Evolutionary conservation across 129 eudicot species (phyloP).

Genomic region (Helianthus tuberosus): DNA sequence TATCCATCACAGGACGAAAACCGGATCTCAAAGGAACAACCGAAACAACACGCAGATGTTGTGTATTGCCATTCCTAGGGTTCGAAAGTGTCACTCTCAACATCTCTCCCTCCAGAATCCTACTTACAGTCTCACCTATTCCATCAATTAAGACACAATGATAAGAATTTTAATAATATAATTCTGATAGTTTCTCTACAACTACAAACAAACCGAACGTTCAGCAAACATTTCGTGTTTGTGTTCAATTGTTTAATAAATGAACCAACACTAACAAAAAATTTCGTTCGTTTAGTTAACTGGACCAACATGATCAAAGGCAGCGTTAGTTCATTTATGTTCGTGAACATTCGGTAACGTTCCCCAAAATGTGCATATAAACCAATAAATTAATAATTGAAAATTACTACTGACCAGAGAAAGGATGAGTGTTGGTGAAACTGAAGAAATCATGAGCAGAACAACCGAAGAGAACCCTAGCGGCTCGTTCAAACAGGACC

Average conservation of each 20-base stretch:
- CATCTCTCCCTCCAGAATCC: slow-evolving; percentile 89
- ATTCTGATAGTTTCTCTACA: too few relatives aligned
- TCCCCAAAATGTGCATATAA: too few relatives aligned
- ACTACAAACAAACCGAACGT: too few relatives aligned
- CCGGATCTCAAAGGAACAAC: slow-evolving; percentile 74
- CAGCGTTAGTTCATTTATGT: too few relatives aligned
- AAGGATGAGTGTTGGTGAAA: slow-evolving; percentile 74
- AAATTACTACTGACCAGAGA: slow-evolving; percentile 50
- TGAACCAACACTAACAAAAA: too few relatives aligned
- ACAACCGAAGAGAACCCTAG: slow-evolving; percentile 90
- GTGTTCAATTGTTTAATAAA: too few relatives aligned
- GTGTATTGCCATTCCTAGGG: slow-evolving; percentile 93
- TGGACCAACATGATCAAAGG: too few relatives aligned
- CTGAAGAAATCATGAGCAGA: slow-evolving; percentile 79
- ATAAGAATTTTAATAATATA: too few relatives aligned
- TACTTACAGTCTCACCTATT: slow-evolving; percentile 67
- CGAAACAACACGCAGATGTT: slow-evolving; percentile 77
- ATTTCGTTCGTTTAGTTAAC: too few relatives aligned
- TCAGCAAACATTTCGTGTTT: too few relatives aligned
- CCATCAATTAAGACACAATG: slow-evolving; percentile 9
- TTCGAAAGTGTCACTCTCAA: slow-evolving; percentile 68
- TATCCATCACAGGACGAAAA: slow-evolving; percentile 64
- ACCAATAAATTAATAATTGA: too few relatives aligned
- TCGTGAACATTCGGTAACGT: too few relatives aligned
- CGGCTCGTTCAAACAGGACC: slow-evolving; percentile 86